These are phyloP conservation scores for Phlyctochytrium planicorne DNA, from an alignment of 192 early-diverging fungal species.

Conservation along the genomic window DNA sequence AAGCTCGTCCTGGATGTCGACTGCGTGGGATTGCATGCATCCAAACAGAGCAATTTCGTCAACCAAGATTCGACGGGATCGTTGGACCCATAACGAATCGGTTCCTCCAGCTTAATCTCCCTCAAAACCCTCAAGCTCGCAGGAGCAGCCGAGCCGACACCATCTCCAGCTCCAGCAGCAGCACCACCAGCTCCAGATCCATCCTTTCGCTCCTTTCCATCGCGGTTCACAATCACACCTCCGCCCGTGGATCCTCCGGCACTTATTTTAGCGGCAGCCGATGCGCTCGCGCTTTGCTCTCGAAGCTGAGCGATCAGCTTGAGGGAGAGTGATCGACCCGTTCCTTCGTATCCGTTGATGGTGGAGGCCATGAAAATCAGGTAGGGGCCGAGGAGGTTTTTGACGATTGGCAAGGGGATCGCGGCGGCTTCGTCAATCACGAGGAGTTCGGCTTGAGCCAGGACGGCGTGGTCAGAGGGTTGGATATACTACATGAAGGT, in stretches of 20 bases:
- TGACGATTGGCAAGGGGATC: conserved; percentile 92
- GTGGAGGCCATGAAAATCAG: conserved; percentile 98
- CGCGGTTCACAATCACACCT: conserved; percentile 49
- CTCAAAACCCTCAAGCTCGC: conserved; percentile 63
- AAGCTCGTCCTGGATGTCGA: conserved; percentile 9
- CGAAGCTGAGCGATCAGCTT: conserved; percentile 95
- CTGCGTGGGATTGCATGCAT: conserved; percentile 52
- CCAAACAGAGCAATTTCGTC: conserved; percentile 91
- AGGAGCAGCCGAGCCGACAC: conserved; percentile 37
- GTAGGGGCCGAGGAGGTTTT: conserved; percentile 89
- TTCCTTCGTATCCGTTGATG: conserved; percentile 99
- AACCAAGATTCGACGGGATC: conserved; percentile 95
- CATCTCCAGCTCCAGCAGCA: conserved; percentile 31
- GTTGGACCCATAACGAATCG: conserved; percentile 85
- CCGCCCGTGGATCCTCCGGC: conserved; percentile 22
- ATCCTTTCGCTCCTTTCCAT: conserved; percentile 52
- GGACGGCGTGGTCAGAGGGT: conserved; percentile 87
- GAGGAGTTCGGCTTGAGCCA: conserved; percentile 95
- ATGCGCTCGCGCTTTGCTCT: conserved; percentile 82
- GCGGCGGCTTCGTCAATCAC: conserved; percentile 99
- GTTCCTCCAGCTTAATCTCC: conserved; percentile 91
- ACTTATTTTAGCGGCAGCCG: conserved; percentile 32
- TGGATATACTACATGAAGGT: conserved; percentile 77
- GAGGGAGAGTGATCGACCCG: conserved; percentile 92
- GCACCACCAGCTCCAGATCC: conserved; percentile 31